Evolutionary conservation across 768 basidiomycete species (phyloP).

Genomic region (Phlebiopsis flavidoalba): DNA sequence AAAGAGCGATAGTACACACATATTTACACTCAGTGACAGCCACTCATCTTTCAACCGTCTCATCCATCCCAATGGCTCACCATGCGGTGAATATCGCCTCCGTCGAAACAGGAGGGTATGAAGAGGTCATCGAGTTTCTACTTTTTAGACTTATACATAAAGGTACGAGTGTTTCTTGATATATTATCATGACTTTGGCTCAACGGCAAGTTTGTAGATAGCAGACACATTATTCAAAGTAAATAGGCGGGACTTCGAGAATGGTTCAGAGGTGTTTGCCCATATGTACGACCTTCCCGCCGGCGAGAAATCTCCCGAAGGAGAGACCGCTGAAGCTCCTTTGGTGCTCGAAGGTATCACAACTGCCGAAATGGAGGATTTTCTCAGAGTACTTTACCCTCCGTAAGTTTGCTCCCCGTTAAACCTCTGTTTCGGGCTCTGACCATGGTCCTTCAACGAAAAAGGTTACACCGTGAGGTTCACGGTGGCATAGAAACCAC

Average conservation of each 20-base stretch:
- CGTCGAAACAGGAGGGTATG: too few species aligned
- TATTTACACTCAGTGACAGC: too few species aligned
- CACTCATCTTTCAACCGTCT: too few species aligned
- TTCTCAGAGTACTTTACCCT: background rate
- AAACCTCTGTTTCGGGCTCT: too few species aligned
- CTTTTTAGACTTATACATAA: background rate
- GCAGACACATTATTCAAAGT: slow-evolving; percentile 1
- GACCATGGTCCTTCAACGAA: too few species aligned
- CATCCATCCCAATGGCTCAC: too few species aligned
- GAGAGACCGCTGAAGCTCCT: background rate
- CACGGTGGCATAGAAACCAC: too few species aligned
- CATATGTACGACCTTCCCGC: background rate
- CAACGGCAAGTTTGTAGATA: background rate
- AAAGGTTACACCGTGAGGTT: too few species aligned
- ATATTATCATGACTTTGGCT: background rate
- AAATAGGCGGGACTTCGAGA: background rate
- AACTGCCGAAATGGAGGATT: background rate
- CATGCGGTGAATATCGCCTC: too few species aligned
- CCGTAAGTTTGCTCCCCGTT: background rate
- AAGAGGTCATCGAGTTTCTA: background rate
- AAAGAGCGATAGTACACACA: too few species aligned
- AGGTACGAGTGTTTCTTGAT: background rate
- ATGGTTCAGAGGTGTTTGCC: background rate
- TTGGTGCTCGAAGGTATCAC: background rate
- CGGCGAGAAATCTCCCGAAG: background rate